Evolutionary conservation across 371 early-diverging fungal genomes (phyloP).

Genomic region (Rhizopus sp.): DNA sequence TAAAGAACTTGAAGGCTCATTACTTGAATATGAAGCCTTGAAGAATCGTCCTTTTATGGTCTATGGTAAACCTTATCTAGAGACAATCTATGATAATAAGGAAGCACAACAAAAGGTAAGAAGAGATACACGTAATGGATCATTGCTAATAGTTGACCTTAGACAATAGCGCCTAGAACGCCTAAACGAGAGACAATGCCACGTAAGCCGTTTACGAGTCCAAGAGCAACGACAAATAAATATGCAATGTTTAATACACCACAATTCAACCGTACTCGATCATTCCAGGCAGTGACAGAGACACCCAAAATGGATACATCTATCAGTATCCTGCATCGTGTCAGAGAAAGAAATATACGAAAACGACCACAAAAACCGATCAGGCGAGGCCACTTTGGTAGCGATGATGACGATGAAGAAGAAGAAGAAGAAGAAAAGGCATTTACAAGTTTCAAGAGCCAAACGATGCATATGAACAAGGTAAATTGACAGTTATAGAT

Average conservation of each 20-base stretch:
- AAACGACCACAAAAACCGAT: conserved; percentile 23
- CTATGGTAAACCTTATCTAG: conserved; percentile 39
- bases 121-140: background rate
- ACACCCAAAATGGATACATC: conserved; percentile 13
- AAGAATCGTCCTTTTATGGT: conserved; percentile 39
- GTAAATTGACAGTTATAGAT: too few species aligned
- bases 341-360: conserved; percentile 33
- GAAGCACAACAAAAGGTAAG: conserved; percentile 13
- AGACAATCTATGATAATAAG: conserved; percentile 22
- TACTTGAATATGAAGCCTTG: conserved; percentile 38
- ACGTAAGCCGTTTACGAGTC: conserved; percentile 27
- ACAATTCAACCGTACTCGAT: conserved; percentile 25
- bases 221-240: conserved; percentile 6
- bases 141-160: too few species aligned
- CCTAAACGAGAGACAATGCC: conserved; percentile 11
- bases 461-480: too few species aligned
- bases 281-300: conserved; percentile 4
- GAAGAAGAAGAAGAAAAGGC: conserved; percentile 10
- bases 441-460: too few species aligned
- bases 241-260: conserved; percentile 36
- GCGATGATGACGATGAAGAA: conserved; percentile 19
- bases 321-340: conserved; percentile 33
- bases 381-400: conserved; percentile 15
- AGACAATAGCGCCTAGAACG: conserved; percentile 8
- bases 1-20: conserved; percentile 40